phyloP scores from a whole-genome alignment of 1,284 basidiomycete species.

The Lentinula novae-zelandiae region DNA sequence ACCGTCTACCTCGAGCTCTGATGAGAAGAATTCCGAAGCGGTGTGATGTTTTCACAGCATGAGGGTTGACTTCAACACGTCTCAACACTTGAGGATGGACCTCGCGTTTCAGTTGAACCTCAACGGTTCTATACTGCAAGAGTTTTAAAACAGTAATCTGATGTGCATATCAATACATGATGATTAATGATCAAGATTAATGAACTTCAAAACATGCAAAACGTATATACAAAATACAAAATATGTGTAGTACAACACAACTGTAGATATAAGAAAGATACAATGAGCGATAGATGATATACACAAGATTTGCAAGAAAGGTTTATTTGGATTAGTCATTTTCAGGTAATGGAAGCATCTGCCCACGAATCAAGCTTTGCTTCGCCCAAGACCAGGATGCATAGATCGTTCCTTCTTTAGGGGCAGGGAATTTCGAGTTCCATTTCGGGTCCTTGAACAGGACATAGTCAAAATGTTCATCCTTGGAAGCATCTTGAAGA shows the following conservation, averaged over 20 bases:
- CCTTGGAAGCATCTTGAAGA: conserved; percentile 28
- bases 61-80: neutral
- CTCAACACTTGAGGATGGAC: too few species aligned
- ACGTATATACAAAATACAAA: neutral
- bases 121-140: too few species aligned
- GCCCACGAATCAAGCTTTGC: conserved; percentile 67
- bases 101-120: too few species aligned
- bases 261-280: neutral
- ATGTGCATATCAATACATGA: too few species aligned
- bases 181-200: too few species aligned
- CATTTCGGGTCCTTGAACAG: conserved; percentile 52
- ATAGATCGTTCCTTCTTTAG: conserved; percentile 20
- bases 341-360: conserved; percentile 28
- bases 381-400: conserved; percentile 76
- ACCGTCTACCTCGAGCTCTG: neutral
- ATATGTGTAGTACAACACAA: neutral
- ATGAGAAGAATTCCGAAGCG: neutral
- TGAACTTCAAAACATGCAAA: neutral
- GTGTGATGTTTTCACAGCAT: neutral
- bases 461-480: conserved; percentile 51
- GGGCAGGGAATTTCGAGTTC: conserved; percentile 16
- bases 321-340: neutral
- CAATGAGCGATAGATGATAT: neutral
- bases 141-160: too few species aligned
- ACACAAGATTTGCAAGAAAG: neutral